phyloP scores from a whole-genome alignment of 179 eudicot species.

The Heliamphora pulchella region DNA sequence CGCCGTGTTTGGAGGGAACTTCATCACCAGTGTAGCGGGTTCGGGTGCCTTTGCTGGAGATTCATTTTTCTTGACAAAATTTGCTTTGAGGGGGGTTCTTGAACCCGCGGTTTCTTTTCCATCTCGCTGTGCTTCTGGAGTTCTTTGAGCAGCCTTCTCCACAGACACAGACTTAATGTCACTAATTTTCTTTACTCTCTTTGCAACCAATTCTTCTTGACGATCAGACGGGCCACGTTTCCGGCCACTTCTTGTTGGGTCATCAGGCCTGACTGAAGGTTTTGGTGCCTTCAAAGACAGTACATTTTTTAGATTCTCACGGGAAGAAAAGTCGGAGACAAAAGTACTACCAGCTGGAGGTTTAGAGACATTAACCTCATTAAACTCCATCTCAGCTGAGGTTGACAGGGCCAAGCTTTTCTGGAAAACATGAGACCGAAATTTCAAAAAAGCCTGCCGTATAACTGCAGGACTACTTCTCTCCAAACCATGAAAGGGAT shows the following conservation, averaged over 20 bases:
- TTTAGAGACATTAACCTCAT: slow-evolving; percentile 30
- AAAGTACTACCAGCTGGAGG: slow-evolving; percentile 15
- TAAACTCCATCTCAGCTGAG: slow-evolving; percentile 36
- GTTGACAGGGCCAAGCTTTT: slow-evolving; percentile 40
- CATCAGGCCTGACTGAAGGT: slow-evolving; percentile 38
- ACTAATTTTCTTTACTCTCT: slow-evolving; percentile 50
- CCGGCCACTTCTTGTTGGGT: slow-evolving; percentile 49
- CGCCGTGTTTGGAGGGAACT: slow-evolving; percentile 28
- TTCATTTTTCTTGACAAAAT: slow-evolving; percentile 34
- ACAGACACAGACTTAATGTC: slow-evolving; percentile 36
- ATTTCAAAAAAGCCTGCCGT: slow-evolving; percentile 48
- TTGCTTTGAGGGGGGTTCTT: slow-evolving; percentile 27
- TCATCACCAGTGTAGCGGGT: slow-evolving; percentile 39
- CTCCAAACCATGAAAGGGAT: slow-evolving; percentile 53
- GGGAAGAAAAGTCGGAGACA: slow-evolving; percentile 14
- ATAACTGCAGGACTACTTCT: slow-evolving; percentile 31
- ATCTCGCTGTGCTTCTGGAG: slow-evolving; percentile 29
- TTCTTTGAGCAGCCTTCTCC: slow-evolving; percentile 40
- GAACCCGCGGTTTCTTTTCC: slow-evolving; percentile 31
- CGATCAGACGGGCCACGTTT: slow-evolving; percentile 71
- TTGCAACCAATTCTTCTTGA: slow-evolving; percentile 52
- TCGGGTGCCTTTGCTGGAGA: slow-evolving; percentile 38
- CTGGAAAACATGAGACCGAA: slow-evolving; percentile 53
- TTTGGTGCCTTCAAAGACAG: slow-evolving; percentile 32
- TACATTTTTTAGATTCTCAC: neutral